Percentiles rank a stretch among this genome's conserved stretches.
These are phyloP conservation scores for Stagonosporopsis chrysanthemi DNA, from an alignment of 2,329 filamentous ascomycete genomes.

Conservation along the genomic window DNA sequence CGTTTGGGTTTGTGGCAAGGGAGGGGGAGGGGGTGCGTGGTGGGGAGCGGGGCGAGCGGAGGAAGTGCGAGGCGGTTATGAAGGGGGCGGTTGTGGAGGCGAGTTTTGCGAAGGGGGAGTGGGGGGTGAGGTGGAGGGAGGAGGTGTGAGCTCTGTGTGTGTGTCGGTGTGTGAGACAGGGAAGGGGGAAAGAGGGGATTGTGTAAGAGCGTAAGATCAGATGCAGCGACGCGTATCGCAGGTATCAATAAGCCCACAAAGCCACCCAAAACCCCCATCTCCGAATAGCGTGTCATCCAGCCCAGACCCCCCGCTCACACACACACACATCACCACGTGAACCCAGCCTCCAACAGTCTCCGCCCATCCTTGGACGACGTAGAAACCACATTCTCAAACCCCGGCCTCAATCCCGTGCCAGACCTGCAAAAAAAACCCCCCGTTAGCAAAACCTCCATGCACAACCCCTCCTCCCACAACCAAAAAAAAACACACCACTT, in stretches of 20 bases:
- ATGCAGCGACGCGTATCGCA: slow-evolving; percentile 25
- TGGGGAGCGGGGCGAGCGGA: slow-evolving; percentile 34
- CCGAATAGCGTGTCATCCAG: too few relatives aligned
- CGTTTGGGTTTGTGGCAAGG: slow-evolving; percentile 59
- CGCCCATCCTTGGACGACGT: slow-evolving; percentile 24
- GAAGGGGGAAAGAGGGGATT: neutral
- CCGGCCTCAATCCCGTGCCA: slow-evolving; percentile 36
- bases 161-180: too few relatives aligned
- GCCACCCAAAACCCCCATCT: neutral
- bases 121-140: slow-evolving; percentile 66
- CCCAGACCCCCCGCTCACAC: too few relatives aligned
- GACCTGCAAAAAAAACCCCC: slow-evolving; percentile 32
- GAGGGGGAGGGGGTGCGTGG: slow-evolving; percentile 14
- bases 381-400: slow-evolving; percentile 39
- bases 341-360: slow-evolving; percentile 31
- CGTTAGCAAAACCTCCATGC: too few relatives aligned
- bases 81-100: slow-evolving; percentile 65
- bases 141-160: slow-evolving; percentile 15
- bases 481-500: too few relatives aligned
- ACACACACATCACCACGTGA: slow-evolving; percentile 17
- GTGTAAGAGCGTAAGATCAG: slow-evolving; percentile 9
- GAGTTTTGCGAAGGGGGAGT: slow-evolving; percentile 68
- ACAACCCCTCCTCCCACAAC: too few relatives aligned
- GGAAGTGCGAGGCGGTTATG: slow-evolving; percentile 67
- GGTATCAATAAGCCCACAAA: neutral